These are phyloP conservation scores for Lizonia empirigonia DNA, from an alignment of 2,329 filamentous ascomycete species.

Conservation along the genomic window DNA sequence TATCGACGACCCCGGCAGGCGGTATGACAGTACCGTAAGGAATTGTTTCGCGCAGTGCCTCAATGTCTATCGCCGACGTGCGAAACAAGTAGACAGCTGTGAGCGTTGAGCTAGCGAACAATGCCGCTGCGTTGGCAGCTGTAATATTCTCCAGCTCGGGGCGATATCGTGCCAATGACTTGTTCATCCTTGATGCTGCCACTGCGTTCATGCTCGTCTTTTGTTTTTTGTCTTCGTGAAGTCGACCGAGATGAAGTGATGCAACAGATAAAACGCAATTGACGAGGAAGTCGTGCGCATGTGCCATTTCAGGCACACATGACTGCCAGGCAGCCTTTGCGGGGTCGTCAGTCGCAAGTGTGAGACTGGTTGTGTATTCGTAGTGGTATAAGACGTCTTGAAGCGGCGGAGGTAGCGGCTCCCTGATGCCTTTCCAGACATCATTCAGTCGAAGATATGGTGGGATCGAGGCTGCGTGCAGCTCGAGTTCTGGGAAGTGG, in stretches of 20 bases:
- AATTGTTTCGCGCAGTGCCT: conserved; percentile 35
- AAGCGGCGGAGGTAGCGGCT: conserved; percentile 29
- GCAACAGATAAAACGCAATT: conserved; percentile 54
- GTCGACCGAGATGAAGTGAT: conserved; percentile 53
- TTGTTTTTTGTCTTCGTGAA: conserved; percentile 36
- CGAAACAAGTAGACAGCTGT: conserved; percentile 45
- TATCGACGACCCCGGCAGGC: conserved; percentile 30
- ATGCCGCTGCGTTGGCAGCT: conserved; percentile 50
- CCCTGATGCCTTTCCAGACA: conserved; percentile 36
- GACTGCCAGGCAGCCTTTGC: conserved; percentile 43
- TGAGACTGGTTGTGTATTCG: conserved; percentile 41
- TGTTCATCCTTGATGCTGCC: conserved; percentile 44
- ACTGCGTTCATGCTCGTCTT: conserved; percentile 35
- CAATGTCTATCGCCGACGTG: conserved; percentile 39
- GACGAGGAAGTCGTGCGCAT: conserved; percentile 52
- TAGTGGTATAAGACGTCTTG: conserved; percentile 43
- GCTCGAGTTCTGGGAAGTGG: conserved; percentile 11
- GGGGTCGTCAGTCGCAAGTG: conserved; percentile 36
- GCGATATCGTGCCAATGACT: conserved; percentile 38
- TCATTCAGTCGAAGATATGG: conserved; percentile 34
- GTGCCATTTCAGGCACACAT: conserved; percentile 47
- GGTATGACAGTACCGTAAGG: conserved; percentile 24
- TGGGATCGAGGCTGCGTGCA: conserved; percentile 21
- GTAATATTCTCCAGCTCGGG: conserved; percentile 44
- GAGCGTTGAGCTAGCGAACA: conserved; percentile 45